A percentile compares a stretch with the other conserved stretches of the same genome.
Conservation (phyloP, 345 rosid species). For the Pugionium dolabratum region DNA sequence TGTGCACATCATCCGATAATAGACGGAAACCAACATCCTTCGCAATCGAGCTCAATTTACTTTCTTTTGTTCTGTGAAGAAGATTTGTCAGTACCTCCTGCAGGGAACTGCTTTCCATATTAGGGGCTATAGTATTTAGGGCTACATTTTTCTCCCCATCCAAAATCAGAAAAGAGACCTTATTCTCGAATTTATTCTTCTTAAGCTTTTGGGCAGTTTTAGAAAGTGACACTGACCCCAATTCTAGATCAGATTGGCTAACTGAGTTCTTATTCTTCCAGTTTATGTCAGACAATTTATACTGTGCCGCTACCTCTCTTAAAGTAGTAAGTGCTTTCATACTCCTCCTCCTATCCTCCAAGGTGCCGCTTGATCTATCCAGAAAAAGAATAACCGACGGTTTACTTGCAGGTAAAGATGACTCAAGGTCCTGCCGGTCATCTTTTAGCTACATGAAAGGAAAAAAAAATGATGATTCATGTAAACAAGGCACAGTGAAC, state of each 20-base stretch:
- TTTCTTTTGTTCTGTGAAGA: slow-evolving; percentile 64
- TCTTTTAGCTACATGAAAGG: slow-evolving; percentile 59
- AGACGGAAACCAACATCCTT: slow-evolving; percentile 86
- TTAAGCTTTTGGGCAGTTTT: slow-evolving; percentile 45
- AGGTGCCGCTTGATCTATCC: slow-evolving; percentile 67
- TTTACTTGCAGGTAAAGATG: slow-evolving; percentile 62
- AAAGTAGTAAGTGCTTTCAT: slow-evolving; percentile 63
- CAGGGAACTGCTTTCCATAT: slow-evolving; percentile 67
- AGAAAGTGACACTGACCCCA: slow-evolving; percentile 49
- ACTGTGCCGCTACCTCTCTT: slow-evolving; percentile 61
- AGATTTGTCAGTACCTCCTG: slow-evolving; percentile 64
- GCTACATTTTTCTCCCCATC: slow-evolving; percentile 62
- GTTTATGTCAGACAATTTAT: slow-evolving; percentile 41
- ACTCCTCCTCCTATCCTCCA: slow-evolving; percentile 59
- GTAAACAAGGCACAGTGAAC: not conserved
- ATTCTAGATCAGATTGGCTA: slow-evolving; percentile 42
- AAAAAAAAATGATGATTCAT: slow-evolving; percentile 19
- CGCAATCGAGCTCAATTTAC: slow-evolving; percentile 69
- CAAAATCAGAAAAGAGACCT: slow-evolving; percentile 68
- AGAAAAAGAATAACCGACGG: slow-evolving; percentile 82
- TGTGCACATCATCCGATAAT: slow-evolving; percentile 67
- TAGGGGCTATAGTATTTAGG: slow-evolving; percentile 53
- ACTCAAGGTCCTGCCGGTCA: slow-evolving; percentile 50
- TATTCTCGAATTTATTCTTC: slow-evolving; percentile 54
- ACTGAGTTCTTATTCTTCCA: slow-evolving; percentile 43